Percentiles rank a stretch among this genome's conserved stretches.
Conservation (phyloP, 2,329 filamentous ascomycete species). For the Exophiala alcalophila region DNA sequence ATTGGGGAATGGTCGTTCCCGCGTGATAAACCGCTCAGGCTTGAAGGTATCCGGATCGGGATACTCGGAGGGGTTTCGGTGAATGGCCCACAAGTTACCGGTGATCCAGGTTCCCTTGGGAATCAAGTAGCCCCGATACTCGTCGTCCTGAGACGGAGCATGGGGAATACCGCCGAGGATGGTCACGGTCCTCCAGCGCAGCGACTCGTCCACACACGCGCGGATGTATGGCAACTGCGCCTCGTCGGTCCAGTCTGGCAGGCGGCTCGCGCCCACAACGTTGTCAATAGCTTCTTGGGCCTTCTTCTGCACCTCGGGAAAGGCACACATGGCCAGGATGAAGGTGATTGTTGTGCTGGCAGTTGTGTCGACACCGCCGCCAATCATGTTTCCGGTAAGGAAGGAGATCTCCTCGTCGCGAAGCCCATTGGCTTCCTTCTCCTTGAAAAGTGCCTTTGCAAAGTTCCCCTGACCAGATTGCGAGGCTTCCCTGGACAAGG, state of each 20-base stretch:
- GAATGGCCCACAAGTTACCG: constrained; percentile 28
- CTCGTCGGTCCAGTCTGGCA: constrained; percentile 41
- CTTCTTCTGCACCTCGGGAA: constrained; percentile 47
- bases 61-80: constrained; percentile 40
- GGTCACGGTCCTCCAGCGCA: constrained; percentile 39
- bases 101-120: constrained; percentile 42
- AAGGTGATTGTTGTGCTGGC: constrained; percentile 33
- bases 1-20: constrained; percentile 46
- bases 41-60: constrained; percentile 40
- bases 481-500: constrained; percentile 50
- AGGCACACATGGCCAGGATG: constrained; percentile 36
- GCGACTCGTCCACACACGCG: constrained; percentile 39
- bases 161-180: constrained; percentile 37
- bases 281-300: constrained; percentile 47
- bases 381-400: constrained; percentile 45
- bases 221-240: constrained; percentile 37
- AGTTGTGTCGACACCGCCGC: constrained; percentile 34
- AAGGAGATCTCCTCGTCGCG: constrained; percentile 45
- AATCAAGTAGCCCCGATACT: constrained; percentile 50
- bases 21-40: constrained; percentile 43
- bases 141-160: constrained; percentile 44
- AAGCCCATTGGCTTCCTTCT: constrained; percentile 48
- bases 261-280: constrained; percentile 37
- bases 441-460: constrained; percentile 49
- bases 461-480: constrained; percentile 39